These are phyloP conservation scores for Monosporascus sp. DNA, from an alignment of 2,329 filamentous ascomycete genomes.

Conservation along the genomic window DNA sequence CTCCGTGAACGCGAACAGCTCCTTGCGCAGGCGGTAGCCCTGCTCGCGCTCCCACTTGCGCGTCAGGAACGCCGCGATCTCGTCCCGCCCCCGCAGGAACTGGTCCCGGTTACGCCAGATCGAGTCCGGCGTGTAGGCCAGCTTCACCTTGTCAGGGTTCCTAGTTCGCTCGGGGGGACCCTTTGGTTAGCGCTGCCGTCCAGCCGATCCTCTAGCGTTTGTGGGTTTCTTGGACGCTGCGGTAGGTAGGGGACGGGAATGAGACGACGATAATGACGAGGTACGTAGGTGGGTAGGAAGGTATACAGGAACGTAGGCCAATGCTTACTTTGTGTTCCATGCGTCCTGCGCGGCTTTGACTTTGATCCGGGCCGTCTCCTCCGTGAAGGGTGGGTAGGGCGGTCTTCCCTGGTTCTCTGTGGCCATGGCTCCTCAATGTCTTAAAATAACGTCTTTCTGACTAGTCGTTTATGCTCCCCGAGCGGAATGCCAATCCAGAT, in stretches of 20 bases:
- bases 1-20: slow-evolving; percentile 72
- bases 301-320: too few species aligned
- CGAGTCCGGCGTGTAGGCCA: slow-evolving; percentile 69
- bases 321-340: slow-evolving; percentile 69
- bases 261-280: background rate
- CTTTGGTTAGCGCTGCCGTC: too few species aligned
- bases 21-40: slow-evolving; percentile 72
- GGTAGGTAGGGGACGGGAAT: background rate
- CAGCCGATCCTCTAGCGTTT: too few species aligned
- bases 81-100: slow-evolving; percentile 65
- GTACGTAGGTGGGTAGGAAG: background rate
- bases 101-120: slow-evolving; percentile 75
- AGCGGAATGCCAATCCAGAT: too few species aligned
- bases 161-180: slow-evolving; percentile 32
- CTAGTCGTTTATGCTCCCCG: background rate
- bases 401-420: slow-evolving; percentile 24
- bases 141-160: slow-evolving; percentile 58
- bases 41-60: slow-evolving; percentile 71
- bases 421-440: slow-evolving; percentile 13
- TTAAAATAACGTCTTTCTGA: background rate
- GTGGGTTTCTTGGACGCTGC: too few species aligned
- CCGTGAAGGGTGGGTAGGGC: slow-evolving; percentile 67
- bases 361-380: slow-evolving; percentile 65
- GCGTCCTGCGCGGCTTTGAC: slow-evolving; percentile 79
- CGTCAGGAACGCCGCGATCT: slow-evolving; percentile 62